phyloP scores from a whole-genome alignment of 805 yeast species.

The Candida manassasensis region DNA sequence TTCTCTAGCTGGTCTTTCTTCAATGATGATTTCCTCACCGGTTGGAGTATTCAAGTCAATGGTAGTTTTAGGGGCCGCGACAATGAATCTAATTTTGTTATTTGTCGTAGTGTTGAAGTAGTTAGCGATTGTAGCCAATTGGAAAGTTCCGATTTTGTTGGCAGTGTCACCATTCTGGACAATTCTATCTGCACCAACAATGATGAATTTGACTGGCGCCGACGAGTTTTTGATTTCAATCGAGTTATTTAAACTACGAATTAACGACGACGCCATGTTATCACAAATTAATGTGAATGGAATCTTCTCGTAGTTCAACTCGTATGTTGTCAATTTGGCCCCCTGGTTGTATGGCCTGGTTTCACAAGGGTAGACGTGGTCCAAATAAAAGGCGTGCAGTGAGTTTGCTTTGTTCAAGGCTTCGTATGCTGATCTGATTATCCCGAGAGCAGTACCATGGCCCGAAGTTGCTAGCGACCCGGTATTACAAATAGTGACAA shows the following conservation, averaged over 20 bases:
- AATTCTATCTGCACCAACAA: conserved; percentile 94
- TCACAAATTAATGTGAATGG: conserved; percentile 90
- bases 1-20: conserved; percentile 80
- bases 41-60: conserved; percentile 62
- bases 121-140: conserved; percentile 70
- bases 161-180: conserved; percentile 95
- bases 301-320: conserved; percentile 75
- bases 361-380: conserved; percentile 81
- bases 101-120: conserved; percentile 26
- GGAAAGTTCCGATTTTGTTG: conserved; percentile 93
- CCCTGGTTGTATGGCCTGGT: conserved; percentile 98
- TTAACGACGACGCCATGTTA: conserved; percentile 80
- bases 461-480: conserved; percentile 98
- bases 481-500: conserved; percentile 90
- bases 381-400: conserved; percentile 43
- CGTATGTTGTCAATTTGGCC: conserved; percentile 87
- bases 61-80: conserved; percentile 94
- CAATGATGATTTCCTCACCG: conserved; percentile 79
- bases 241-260: conserved; percentile 36
- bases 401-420: conserved; percentile 28
- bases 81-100: conserved; percentile 63
- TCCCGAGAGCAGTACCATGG: conserved; percentile 94
- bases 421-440: conserved; percentile 66
- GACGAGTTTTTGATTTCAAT: conserved; percentile 13
- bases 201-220: conserved; percentile 80